Evolutionary conservation across 2,329 filamentous ascomycete species (phyloP).

Genomic region (Tolypocladium album): DNA sequence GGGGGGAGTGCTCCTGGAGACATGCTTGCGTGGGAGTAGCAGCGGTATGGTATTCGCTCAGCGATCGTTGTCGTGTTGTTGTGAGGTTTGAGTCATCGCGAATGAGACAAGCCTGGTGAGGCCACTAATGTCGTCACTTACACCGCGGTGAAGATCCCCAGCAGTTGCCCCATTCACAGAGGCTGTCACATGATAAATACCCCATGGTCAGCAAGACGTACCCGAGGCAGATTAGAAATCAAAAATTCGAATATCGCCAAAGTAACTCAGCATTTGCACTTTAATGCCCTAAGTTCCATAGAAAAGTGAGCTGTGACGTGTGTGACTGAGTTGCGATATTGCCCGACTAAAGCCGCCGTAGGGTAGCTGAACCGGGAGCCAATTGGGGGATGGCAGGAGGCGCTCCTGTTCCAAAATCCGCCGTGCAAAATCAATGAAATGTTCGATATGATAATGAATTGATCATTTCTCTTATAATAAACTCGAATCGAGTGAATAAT

Average conservation of each 20-base stretch:
- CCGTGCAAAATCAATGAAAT: background rate
- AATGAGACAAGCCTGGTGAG: background rate
- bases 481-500: too few species aligned
- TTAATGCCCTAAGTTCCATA: too few species aligned
- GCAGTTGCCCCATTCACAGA: background rate
- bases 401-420: background rate
- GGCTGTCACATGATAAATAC: background rate
- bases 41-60: background rate
- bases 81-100: background rate
- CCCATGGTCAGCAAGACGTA: too few species aligned
- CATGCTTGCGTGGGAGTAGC: constrained; percentile 10
- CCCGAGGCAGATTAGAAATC: too few species aligned
- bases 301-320: background rate
- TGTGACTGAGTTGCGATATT: background rate
- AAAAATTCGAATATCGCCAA: too few species aligned
- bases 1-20: constrained; percentile 14
- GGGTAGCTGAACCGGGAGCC: background rate
- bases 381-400: background rate
- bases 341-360: too few species aligned
- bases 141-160: background rate
- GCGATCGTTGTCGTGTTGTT: background rate
- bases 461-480: background rate
- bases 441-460: background rate
- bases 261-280: background rate
- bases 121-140: background rate